A percentile compares a stretch with the other conserved stretches of the same genome.
These are phyloP conservation scores for Gracilariopsis chorda DNA, from an alignment of 23 red algal species.

Conservation along the genomic window DNA sequence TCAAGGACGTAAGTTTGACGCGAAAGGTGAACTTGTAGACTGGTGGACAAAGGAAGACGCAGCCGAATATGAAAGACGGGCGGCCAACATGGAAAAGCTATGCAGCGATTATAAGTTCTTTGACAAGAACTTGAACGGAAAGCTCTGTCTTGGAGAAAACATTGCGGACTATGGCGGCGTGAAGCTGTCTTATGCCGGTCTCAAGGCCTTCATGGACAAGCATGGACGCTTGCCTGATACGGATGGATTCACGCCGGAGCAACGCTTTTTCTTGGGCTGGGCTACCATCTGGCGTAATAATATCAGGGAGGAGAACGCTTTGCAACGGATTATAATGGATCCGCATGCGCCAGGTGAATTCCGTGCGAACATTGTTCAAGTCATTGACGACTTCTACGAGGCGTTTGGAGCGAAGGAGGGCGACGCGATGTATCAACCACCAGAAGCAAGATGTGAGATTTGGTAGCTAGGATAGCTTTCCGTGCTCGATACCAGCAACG, in stretches of 20 bases:
- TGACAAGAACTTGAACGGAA: conserved; percentile 78
- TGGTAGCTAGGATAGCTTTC: no score
- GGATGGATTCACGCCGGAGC: conserved; percentile 70
- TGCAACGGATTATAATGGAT: conserved; percentile 68
- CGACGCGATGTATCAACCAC: conserved; percentile 46
- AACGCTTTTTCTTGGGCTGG: conserved; percentile 77
- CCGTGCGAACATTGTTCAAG: conserved; percentile 62
- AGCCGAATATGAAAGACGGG: conserved; percentile 57
- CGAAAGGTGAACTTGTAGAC: conserved; percentile 60
- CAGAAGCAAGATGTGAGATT: conserved; percentile 63
- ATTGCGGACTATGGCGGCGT: conserved; percentile 80
- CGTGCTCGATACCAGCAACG: no score
- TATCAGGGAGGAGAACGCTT: conserved; percentile 58
- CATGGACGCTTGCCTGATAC: conserved; percentile 34
- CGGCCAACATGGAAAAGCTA: conserved; percentile 57
- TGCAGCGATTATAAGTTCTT: conserved; percentile 67
- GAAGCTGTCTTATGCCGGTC: conserved; percentile 34
- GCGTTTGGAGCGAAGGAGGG: conserved; percentile 50
- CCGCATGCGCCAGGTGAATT: conserved; percentile 75
- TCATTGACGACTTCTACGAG: conserved; percentile 58
- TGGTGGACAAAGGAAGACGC: conserved; percentile 71
- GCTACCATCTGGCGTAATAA: conserved; percentile 59
- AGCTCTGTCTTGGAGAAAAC: conserved; percentile 82
- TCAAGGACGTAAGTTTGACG: conserved; percentile 69
- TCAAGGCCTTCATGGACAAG: conserved; percentile 56